Evolutionary conservation across 805 yeast genomes (phyloP), one percentile per base, ranked within the genome.

Genomic region (Citeromyces nyonsensis): DNA sequence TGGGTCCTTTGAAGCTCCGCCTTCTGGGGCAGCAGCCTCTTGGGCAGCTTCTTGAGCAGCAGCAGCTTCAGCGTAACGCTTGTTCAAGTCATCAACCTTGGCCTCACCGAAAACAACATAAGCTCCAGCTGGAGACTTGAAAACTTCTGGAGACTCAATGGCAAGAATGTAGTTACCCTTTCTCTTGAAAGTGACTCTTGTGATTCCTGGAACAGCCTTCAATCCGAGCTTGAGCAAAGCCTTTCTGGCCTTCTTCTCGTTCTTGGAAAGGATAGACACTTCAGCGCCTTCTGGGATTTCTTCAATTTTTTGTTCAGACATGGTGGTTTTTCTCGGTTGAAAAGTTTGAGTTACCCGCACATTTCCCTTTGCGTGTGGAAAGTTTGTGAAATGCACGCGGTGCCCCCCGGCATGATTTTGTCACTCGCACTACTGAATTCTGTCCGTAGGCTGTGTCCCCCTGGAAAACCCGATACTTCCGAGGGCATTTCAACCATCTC

Each of bases 21-120:
- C 48, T 25, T 40, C 38, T 25, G 42, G 49, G 34, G 51, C 54
- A 35, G 52, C 60, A 36, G 66, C 69, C 43, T 62, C 64, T 44
- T 60, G 61, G 40, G 69, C 69, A 46, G 68, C 66, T 43, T 70
- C 73, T 59, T 76, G 81, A 44, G 82, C 82, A 52, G 81, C 81
- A 57, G 77, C 81, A 41, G 81, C 78, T 56, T 76, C 80, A 54
- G 80, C 79, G 61, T 81, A 69, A 69, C 85, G 77, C 63, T 82
- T 76, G 64, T 77, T 74, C 61, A 85, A 65, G 68, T 88, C 95
- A 61, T 88, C 96, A 47, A 82, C 80, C 72, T 84, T 82, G 56
- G 95, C 94, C 66, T 86, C 96, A 65, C 98, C 98, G 51, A 88
- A 86, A 46, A 88, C 96, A 49, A 88, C 77, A 70, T 81, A 91